phyloP scores from a whole-genome alignment of 495 filamentous ascomycete species.

The Wilcoxina mikolae region DNA sequence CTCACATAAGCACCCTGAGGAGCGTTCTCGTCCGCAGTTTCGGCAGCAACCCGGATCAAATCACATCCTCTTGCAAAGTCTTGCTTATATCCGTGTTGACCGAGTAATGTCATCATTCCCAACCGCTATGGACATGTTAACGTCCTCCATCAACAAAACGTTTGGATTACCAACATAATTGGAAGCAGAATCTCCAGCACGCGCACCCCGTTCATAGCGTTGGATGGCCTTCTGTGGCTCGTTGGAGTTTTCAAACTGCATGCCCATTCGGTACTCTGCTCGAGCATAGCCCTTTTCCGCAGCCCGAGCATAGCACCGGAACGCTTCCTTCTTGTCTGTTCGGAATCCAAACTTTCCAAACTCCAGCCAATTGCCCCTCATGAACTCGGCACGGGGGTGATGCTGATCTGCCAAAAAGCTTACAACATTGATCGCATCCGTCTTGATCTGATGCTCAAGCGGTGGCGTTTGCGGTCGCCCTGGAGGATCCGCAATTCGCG shows the following conservation, averaged over 20 bases:
- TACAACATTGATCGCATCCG: conserved; percentile 85
- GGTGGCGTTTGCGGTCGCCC: conserved; percentile 59
- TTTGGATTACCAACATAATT: conserved; percentile 47
- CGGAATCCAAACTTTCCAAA: conserved; percentile 89
- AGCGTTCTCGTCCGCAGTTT: conserved; percentile 88
- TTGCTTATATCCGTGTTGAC: conserved; percentile 76
- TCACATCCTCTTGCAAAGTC: conserved; percentile 66
- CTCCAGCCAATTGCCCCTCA: conserved; percentile 92
- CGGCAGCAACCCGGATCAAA: conserved; percentile 65
- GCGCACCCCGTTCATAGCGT: conserved; percentile 71
- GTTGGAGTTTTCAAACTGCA: conserved; percentile 91
- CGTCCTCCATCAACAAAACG: not conserved
- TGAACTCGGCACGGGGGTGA: conserved; percentile 88
- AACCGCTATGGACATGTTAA: conserved; percentile 40
- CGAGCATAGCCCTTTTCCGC: conserved; percentile 82
- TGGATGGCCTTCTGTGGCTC: conserved; percentile 77
- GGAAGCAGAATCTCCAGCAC: conserved; percentile 73
- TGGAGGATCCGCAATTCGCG: conserved; percentile 49
- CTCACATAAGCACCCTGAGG: conserved; percentile 84
- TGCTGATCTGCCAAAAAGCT: conserved; percentile 76
- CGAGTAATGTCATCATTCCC: conserved; percentile 93
- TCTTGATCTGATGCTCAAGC: conserved; percentile 68
- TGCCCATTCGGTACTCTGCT: conserved; percentile 92
- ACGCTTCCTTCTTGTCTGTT: conserved; percentile 87
- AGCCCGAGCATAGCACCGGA: conserved; percentile 66